Percentiles rank a stretch among this genome's conserved stretches.
Evolutionary conservation across 495 filamentous ascomycete species (phyloP).

Genomic region (Hypoxylon perforatum): DNA sequence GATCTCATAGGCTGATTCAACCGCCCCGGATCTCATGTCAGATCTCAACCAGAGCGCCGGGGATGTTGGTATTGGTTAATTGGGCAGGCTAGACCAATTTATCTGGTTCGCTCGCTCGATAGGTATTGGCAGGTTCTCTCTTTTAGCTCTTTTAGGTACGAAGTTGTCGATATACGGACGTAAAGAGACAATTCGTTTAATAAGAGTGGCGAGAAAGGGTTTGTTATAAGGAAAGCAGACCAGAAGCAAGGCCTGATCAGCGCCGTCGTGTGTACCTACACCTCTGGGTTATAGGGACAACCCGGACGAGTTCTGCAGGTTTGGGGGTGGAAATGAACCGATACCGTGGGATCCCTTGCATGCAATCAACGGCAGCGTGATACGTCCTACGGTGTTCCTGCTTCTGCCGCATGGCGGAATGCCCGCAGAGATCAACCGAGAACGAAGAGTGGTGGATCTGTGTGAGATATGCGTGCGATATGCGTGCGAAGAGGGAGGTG

Average conservation of each 20-base stretch:
- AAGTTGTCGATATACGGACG: slow-evolving; percentile 29
- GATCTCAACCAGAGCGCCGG: slow-evolving; percentile 38
- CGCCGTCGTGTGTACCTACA: slow-evolving; percentile 28
- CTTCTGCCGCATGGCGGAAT: slow-evolving; percentile 34
- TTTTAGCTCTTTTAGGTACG: slow-evolving; percentile 1
- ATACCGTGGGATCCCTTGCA: slow-evolving; percentile 40
- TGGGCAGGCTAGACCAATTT: slow-evolving; percentile 21
- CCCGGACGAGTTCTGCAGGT: slow-evolving; percentile 24
- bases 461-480: neutral
- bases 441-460: slow-evolving; percentile 13
- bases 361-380: slow-evolving; percentile 32
- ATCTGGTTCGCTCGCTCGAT: slow-evolving; percentile 14
- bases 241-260: slow-evolving; percentile 27
- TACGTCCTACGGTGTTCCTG: slow-evolving; percentile 23
- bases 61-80: slow-evolving; percentile 35
- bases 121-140: slow-evolving; percentile 9
- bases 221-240: slow-evolving; percentile 35
- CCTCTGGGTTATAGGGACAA: slow-evolving; percentile 15
- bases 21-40: slow-evolving; percentile 42
- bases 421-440: slow-evolving; percentile 26
- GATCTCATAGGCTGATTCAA: slow-evolving; percentile 43
- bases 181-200: slow-evolving; percentile 27
- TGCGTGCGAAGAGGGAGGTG: slow-evolving; percentile 10
- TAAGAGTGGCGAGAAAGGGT: slow-evolving; percentile 31
- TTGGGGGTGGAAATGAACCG: slow-evolving; percentile 34